Base-by-base conservation (phyloP, 2,329 filamentous ascomycete genomes). In the Epichloe baconii region DNA sequence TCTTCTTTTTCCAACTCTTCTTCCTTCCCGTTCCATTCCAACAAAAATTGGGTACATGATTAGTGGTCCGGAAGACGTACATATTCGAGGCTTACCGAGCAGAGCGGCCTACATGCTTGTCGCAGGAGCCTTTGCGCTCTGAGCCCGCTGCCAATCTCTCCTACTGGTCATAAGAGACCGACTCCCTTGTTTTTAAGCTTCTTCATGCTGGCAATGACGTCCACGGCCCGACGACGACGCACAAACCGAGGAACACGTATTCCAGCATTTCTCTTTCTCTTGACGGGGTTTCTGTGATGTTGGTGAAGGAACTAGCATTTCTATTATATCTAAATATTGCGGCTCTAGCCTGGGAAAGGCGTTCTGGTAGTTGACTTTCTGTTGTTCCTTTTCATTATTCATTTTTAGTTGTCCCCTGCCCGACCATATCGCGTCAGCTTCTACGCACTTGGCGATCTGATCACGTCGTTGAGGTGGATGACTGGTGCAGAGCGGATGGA, bases 1-100 rank as follows among this genome's bases (percentile, higher is more conserved):
- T 38, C 5, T n/a, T 38, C 1, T 58, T 59, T 3, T 6, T 7
- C 15, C 15, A 38, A 14, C 15, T 38, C 7, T 38, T 38, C 36
- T 38, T 38, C 15, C 36, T n/a, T 37, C 31, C 10, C 31, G 31
- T 31, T 31, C 31, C 31, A 31, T 31, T 31, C 31, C 31, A 31
- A 11, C 10, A 55, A 57, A 57, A 50, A 57, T 58, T 54, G 54
- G 54, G 44, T 54, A 54, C 19, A 55, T 53, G 48, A 58, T 61
- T 62, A 61, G 62, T 61, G 60, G 57, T 58, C 60, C 57, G 49
- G 56, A 36, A 53, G 54, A 57, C 56, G 52, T 53, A 54, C 53
- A 54, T 55, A 56, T 53, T 49, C 23, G 57, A 34, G 55, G 47
- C 47, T 49, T 52, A 54, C 57, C 56, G 58, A 52, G 59, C 56